Conservation (phyloP, 2,329 filamentous ascomycete genomes). For the Ophiosphaerella korrae region DNA sequence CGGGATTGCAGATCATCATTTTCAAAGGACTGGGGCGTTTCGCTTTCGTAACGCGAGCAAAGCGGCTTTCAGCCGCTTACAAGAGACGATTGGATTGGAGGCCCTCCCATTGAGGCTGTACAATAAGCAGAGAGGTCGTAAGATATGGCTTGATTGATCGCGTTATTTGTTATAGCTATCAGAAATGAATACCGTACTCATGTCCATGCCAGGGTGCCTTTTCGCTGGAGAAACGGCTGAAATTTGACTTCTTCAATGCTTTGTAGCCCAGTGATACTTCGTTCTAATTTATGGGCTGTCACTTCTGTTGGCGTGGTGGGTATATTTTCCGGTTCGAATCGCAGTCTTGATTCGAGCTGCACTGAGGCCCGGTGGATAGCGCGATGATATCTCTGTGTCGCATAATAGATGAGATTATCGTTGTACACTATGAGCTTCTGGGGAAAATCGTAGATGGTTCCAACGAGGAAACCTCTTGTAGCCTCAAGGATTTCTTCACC, state of each 20-base stretch:
- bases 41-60: constrained; percentile 12
- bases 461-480: constrained; percentile 17
- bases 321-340: constrained; percentile 10
- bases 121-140: constrained; percentile 3
- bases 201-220: constrained; percentile 7
- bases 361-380: constrained; percentile 12
- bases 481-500: constrained; percentile 25
- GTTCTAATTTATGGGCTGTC: constrained; percentile 8
- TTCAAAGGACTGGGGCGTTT: constrained; percentile 21
- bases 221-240: constrained; percentile 8
- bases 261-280: constrained; percentile 10
- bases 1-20: constrained; percentile 6
- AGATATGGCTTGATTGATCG: constrained; percentile 21
- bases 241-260: constrained; percentile 7
- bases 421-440: constrained; percentile 12
- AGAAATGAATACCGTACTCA: not conserved
- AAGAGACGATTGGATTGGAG: constrained; percentile 7
- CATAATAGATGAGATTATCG: constrained; percentile 16
- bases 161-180: not conserved
- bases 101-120: constrained; percentile 2
- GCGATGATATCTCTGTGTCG: constrained; percentile 13
- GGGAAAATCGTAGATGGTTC: constrained; percentile 1
- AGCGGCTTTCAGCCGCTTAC: constrained; percentile 3
- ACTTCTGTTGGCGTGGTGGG: constrained; percentile 7
- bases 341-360: constrained; percentile 5